phyloP scores from a whole-genome alignment of 179 eudicot genomes.

The Silene vulgaris region DNA sequence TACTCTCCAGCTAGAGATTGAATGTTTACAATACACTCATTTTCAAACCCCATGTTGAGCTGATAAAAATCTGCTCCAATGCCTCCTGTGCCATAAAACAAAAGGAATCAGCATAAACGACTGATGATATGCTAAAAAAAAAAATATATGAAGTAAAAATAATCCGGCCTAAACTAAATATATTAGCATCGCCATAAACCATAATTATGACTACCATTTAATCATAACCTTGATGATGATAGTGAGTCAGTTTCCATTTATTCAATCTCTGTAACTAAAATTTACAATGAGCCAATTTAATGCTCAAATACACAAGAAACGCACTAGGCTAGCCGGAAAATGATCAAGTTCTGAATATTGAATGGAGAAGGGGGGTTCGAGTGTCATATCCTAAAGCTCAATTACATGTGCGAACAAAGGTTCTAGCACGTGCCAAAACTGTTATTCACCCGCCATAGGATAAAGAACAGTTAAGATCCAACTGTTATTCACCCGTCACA shows the following conservation, averaged over 20 bases:
- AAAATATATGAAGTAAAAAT: background rate
- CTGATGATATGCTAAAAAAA: background rate
- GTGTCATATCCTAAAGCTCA: background rate
- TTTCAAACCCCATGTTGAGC: slow-evolving; percentile 79
- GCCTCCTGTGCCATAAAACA: slow-evolving; percentile 10
- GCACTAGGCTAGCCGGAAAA: background rate
- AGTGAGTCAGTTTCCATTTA: background rate
- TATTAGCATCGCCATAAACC: background rate
- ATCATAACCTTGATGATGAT: background rate
- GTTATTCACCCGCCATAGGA: background rate
- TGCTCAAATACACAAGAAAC: background rate
- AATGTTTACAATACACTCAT: slow-evolving; percentile 75
- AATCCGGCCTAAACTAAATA: background rate
- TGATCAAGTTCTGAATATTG: background rate
- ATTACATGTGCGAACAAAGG: background rate
- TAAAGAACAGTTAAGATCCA: background rate
- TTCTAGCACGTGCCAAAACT: background rate
- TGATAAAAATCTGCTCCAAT: background rate
- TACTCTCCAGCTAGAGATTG: slow-evolving; percentile 81
- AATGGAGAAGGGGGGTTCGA: background rate
- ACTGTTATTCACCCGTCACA: background rate
- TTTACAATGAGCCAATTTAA: background rate
- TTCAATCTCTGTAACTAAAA: background rate
- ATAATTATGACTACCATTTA: background rate
- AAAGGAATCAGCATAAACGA: background rate